Percentiles rank a stretch among this genome's conserved stretches.
These are phyloP conservation scores for Aspergillus pseudoviridinutans DNA, from an alignment of 2,329 filamentous ascomycete genomes.

Conservation along the genomic window DNA sequence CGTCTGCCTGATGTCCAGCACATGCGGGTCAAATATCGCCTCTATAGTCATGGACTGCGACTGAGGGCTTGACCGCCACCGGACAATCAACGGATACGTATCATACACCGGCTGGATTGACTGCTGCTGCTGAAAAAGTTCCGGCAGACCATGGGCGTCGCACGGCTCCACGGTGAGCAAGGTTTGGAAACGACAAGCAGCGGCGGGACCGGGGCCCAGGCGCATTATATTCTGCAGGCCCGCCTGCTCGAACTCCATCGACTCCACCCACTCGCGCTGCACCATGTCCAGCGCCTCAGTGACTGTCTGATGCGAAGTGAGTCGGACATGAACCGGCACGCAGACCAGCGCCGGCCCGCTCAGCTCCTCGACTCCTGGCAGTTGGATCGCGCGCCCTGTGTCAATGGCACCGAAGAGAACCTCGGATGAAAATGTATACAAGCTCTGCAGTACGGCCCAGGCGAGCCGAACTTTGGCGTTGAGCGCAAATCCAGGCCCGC, in stretches of 20 bases:
- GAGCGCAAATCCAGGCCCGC: background rate
- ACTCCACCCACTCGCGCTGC: slow-evolving; percentile 8
- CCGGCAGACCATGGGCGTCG: slow-evolving; percentile 3
- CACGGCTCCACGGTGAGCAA: slow-evolving; percentile 13
- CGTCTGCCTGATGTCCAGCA: slow-evolving; percentile 3
- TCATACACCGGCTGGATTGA: slow-evolving; percentile 6
- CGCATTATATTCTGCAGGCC: slow-evolving; percentile 16
- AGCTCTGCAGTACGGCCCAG: slow-evolving; percentile 11
- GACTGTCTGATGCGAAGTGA: background rate
- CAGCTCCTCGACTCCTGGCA: slow-evolving; percentile 6
- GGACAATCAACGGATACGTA: slow-evolving; percentile 10
- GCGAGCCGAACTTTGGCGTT: slow-evolving; percentile 11
- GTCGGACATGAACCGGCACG: slow-evolving; percentile 4
- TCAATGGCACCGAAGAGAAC: slow-evolving; percentile 12
- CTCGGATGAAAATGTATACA: slow-evolving; percentile 8
- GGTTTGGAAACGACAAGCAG: slow-evolving; percentile 17
- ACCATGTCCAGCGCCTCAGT: background rate
- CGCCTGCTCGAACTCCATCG: slow-evolving; percentile 11
- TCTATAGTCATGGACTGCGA: slow-evolving; percentile 4
- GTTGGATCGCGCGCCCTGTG: slow-evolving; percentile 6
- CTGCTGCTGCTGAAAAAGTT: slow-evolving; percentile 4
- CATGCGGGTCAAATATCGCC: slow-evolving; percentile 10
- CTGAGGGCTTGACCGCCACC: slow-evolving; percentile 3
- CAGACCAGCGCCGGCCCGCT: slow-evolving; percentile 10
- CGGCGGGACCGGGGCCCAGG: slow-evolving; percentile 10